Evolutionary conservation across 495 filamentous ascomycete genomes (phyloP).

Genomic region (Aspergillus haitiensis): DNA sequence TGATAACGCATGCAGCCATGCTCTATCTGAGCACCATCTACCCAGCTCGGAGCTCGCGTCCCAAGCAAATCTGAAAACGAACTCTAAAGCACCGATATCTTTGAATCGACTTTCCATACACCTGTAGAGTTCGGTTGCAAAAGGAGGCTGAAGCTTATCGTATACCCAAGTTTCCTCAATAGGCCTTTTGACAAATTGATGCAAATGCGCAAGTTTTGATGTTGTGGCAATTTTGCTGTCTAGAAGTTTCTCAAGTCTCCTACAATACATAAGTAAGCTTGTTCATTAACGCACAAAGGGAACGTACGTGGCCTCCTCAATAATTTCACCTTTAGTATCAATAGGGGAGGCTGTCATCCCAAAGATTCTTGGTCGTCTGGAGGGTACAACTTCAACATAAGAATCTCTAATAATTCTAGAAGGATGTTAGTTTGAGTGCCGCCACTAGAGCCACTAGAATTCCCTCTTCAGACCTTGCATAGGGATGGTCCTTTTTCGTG

Average conservation of each 20-base stretch:
- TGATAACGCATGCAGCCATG: constrained; percentile 71
- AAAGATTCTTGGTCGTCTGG: constrained; percentile 73
- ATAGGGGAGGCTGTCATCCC: constrained; percentile 98
- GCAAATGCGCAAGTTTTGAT: constrained; percentile 61
- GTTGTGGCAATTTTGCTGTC: constrained; percentile 82
- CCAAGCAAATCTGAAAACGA: constrained; percentile 58
- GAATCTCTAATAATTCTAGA: constrained; percentile 80
- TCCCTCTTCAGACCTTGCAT: constrained; percentile 59
- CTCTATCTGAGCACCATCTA: constrained; percentile 80
- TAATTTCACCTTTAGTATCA: constrained; percentile 74
- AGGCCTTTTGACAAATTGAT: constrained; percentile 58
- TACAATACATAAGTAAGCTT: constrained; percentile 27
- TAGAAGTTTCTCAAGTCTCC: constrained; percentile 74
- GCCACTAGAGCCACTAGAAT: neutral
- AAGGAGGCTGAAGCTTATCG: constrained; percentile 45
- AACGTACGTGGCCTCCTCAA: constrained; percentile 61
- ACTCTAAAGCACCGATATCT: constrained; percentile 55
- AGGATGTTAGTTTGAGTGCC: constrained; percentile 16
- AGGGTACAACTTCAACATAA: constrained; percentile 54
- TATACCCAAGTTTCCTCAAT: constrained; percentile 64
- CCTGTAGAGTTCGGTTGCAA: constrained; percentile 64
- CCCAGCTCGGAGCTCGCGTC: constrained; percentile 69
- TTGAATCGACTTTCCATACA: constrained; percentile 57
- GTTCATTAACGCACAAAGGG: neutral
- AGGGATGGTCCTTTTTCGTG: constrained; percentile 91